A percentile compares a stretch with the other conserved stretches of the same genome.
Conservation (phyloP, 202 grass and related monocot species). For the Brachypodium distachyon region DNA sequence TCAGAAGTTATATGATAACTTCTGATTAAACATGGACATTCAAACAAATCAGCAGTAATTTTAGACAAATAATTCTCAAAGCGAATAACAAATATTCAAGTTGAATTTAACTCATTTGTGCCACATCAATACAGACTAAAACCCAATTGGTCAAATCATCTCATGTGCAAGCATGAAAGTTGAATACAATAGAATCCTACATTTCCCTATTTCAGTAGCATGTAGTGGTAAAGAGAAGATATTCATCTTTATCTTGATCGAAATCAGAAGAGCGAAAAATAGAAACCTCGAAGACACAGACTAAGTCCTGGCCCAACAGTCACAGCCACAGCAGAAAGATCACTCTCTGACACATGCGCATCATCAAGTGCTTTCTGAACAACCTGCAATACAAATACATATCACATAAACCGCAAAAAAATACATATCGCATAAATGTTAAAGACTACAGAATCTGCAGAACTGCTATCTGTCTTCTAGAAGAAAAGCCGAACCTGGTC, state of each 20-base stretch:
- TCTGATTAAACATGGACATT: background rate
- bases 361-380: slow-evolving; percentile 71
- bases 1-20: background rate
- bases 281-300: slow-evolving; percentile 78
- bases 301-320: slow-evolving; percentile 89
- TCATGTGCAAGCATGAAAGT: background rate
- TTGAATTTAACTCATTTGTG: background rate
- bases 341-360: slow-evolving; percentile 57
- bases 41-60: background rate
- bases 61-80: background rate
- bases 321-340: slow-evolving; percentile 85
- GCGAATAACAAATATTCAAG: background rate
- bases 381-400: slow-evolving; percentile 43
- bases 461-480: slow-evolving; percentile 7
- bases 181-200: background rate
- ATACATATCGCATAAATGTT: too few species aligned
- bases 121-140: background rate
- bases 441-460: too few species aligned
- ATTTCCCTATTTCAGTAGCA: background rate
- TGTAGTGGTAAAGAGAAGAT: background rate
- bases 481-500: slow-evolving; percentile 53
- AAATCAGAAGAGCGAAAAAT: background rate
- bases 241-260: background rate
- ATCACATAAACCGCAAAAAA: too few species aligned
- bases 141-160: background rate